These are phyloP conservation scores for Candida boleticola DNA, from an alignment of 805 yeast species.

Conservation along the genomic window DNA sequence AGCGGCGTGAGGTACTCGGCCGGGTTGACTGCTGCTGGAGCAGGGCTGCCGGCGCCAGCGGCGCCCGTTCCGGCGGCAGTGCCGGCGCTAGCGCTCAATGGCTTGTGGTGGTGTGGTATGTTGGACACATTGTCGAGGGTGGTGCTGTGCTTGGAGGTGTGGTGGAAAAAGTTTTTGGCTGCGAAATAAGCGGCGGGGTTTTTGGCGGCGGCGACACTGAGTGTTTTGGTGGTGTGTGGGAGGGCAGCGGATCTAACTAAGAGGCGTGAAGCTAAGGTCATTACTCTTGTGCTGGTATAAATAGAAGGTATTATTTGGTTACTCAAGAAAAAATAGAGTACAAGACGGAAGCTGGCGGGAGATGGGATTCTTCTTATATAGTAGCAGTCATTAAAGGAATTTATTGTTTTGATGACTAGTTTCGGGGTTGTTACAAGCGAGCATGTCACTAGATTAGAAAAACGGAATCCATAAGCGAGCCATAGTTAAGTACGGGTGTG, in stretches of 20 bases:
- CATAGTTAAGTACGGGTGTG: no score
- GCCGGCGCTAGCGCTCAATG: no score
- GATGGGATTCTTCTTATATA: no score
- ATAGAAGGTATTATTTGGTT: no score
- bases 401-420: no score
- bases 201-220: neutral
- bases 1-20: constrained; percentile 50
- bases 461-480: constrained; percentile 1
- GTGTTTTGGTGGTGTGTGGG: no score
- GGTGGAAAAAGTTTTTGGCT: constrained; percentile 1
- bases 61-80: neutral
- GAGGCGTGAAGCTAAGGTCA: constrained; percentile 1
- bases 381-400: no score
- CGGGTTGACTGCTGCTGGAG: neutral
- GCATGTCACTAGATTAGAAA: neutral
- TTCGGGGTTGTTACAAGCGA: constrained; percentile 1
- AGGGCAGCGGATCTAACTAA: no score
- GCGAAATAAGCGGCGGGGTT: neutral
- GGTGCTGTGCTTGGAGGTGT: constrained; percentile 4
- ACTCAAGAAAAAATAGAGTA: no score
- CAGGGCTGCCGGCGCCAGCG: neutral
- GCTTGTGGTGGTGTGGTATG: neutral
- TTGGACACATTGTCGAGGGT: constrained; percentile 2
- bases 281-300: no score
- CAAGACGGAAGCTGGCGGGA: no score